Conservation (phyloP, 371 early-diverging fungal species). For the Quaeritorhiza haematococci region DNA sequence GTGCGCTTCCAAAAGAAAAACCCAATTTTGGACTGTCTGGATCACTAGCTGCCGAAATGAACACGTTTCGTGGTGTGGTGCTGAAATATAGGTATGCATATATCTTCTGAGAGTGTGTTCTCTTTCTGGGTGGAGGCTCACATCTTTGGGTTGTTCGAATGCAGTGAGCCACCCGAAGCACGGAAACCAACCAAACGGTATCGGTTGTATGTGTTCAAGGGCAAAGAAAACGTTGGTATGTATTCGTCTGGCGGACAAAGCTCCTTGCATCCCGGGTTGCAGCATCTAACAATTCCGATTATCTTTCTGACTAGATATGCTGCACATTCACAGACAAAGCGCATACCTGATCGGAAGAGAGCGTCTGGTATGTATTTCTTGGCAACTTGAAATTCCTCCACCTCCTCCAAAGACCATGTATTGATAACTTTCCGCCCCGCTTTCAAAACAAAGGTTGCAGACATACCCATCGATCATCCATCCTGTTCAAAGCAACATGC, state of each 20-base stretch:
- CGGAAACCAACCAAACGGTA: slow-evolving; percentile 67
- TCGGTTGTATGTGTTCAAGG: slow-evolving; percentile 90
- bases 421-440: slow-evolving; percentile 1
- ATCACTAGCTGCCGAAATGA: no score
- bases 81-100: no score
- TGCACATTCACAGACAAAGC: slow-evolving; percentile 81
- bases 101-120: no score
- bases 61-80: no score
- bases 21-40: no score
- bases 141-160: no score
- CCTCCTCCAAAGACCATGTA: background rate
- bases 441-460: slow-evolving; percentile 66
- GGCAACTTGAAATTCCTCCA: background rate
- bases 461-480: slow-evolving; percentile 86
- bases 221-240: slow-evolving; percentile 75
- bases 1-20: no score
- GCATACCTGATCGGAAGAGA: slow-evolving; percentile 88
- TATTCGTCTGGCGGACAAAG: no score
- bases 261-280: no score
- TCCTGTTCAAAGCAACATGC: slow-evolving; percentile 86
- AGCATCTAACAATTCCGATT: background rate
- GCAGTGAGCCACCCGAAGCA: slow-evolving; percentile 85
- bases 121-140: no score
- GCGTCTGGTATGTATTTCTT: slow-evolving; percentile 64
- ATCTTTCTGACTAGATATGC: slow-evolving; percentile 52